Evolutionary conservation across 495 filamentous ascomycete species (phyloP), one percentile per base, ranked within the genome.

Genomic region (Daldinia loculata): DNA sequence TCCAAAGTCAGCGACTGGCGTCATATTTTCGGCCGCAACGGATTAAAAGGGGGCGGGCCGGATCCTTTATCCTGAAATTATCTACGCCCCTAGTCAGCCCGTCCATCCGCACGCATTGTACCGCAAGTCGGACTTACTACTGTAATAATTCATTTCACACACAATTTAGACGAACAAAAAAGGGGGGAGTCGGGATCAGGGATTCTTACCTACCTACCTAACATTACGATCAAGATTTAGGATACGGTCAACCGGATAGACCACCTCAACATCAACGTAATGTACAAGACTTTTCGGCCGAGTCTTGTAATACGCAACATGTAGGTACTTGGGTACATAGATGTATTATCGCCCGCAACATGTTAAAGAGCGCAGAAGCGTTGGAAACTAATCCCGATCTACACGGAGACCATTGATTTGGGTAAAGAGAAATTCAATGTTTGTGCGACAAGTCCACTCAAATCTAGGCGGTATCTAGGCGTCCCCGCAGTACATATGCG

Each of bases 1-100:
- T 56, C 39, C n/a, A 66, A 38, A 24, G 27, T 26, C 36, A 32
- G 29, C 55, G 6, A 45, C 39, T 52, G 22, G 56, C 48, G 30
- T 56, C 43, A 48, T 48, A 48, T 24, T 56, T 27, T 58, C 66
- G 66, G 66, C 52, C 43, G 32, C 52, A 48, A 51, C 56, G 36
- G 55, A 57, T 29, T 66, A 32, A 59, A 63, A 64, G 24, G 52
- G 61, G 60, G 53, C 60, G 60, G 55, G 45, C 67, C 67, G 67
- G 61, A 43, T 64, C 34, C 29, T 64, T 58, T 60, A 59, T 64
- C 41, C 60, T 53, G 51, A 69, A 58, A 51, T 61, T 62, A 12
- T 24, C 27, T 41, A 62, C 15, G 15, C 58, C 51, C 56, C 65
- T 41, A 55, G 22, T 39, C 36, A 51, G 34, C 56, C 55, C 64